Evolutionary conservation across 306 rosid species (phyloP).

Genomic region (Lathyrus tuberosus): DNA sequence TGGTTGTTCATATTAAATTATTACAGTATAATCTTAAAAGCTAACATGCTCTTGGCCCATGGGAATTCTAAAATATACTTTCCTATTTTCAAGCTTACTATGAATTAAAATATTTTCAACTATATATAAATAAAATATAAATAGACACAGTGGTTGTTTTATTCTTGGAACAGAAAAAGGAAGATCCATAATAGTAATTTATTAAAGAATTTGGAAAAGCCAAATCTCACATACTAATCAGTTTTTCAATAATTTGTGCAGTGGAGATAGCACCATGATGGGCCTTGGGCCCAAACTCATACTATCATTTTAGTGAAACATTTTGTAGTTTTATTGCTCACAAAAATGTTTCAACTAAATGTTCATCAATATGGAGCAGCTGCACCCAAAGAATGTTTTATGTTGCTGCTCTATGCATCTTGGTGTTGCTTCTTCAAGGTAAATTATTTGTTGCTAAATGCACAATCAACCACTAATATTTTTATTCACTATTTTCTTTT

Average conservation of each 20-base stretch:
- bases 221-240: not conserved
- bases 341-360: conserved; percentile 2
- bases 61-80: not conserved
- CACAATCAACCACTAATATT: no score
- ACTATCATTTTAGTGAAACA: not conserved
- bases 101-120: not conserved
- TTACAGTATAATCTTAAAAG: not conserved
- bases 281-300: conserved; percentile 35
- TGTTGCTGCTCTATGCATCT: conserved; percentile 30
- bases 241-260: conserved; percentile 1
- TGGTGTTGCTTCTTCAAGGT: conserved; percentile 8
- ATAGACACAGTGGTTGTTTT: not conserved
- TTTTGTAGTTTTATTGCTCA: not conserved
- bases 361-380: not conserved
- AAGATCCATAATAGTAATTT: not conserved
- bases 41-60: not conserved
- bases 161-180: not conserved
- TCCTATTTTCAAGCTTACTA: not conserved
- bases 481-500: no score
- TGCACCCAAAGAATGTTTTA: not conserved
- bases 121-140: not conserved
- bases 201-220: not conserved
- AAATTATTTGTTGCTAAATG: not conserved
- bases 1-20: not conserved
- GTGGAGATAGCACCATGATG: conserved; percentile 29